Conservation (phyloP, 768 basidiomycete species). For the Phaeotremella fagi region DNA sequence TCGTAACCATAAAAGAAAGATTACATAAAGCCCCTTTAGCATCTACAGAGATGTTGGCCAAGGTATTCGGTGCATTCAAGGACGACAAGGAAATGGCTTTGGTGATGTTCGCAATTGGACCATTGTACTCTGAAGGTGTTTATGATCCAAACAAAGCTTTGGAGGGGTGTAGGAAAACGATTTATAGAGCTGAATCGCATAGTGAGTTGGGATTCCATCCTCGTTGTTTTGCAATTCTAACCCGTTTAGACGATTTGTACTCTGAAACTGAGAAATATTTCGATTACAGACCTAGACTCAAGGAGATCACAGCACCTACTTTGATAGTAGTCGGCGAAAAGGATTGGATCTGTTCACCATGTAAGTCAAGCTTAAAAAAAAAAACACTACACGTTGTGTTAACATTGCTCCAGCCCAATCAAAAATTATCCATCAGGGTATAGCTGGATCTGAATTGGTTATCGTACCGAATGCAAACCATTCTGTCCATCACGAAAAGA, state of each 20-base stretch:
- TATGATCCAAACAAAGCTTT: slow-evolving; percentile 19
- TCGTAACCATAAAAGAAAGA: slow-evolving; percentile 13
- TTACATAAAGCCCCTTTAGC: slow-evolving; percentile 13
- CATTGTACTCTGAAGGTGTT: slow-evolving; percentile 15
- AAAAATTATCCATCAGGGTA: slow-evolving; percentile 14
- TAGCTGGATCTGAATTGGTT: slow-evolving; percentile 10
- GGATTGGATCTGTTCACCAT: slow-evolving; percentile 25
- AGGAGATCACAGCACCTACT: slow-evolving; percentile 14
- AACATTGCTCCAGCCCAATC: slow-evolving; percentile 16
- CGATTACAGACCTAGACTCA: slow-evolving; percentile 15
- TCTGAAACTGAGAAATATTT: slow-evolving; percentile 24
- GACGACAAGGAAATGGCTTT: slow-evolving; percentile 24
- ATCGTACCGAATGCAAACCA: slow-evolving; percentile 21
- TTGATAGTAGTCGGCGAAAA: slow-evolving; percentile 20
- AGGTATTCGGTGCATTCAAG: slow-evolving; percentile 16
- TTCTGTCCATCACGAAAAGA: slow-evolving; percentile 25
- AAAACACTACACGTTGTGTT: neutral
- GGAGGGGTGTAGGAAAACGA: slow-evolving; percentile 10
- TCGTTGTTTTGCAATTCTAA: too few species aligned
- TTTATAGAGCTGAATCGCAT: slow-evolving; percentile 19
- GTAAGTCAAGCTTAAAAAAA: slow-evolving; percentile 7
- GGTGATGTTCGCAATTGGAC: slow-evolving; percentile 22
- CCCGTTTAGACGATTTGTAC: slow-evolving; percentile 15
- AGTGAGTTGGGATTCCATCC: too few species aligned
- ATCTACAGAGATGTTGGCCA: slow-evolving; percentile 14